Base-by-base conservation (phyloP, 352 stramenopile genomes). In the Phytopythium boreale region DNA sequence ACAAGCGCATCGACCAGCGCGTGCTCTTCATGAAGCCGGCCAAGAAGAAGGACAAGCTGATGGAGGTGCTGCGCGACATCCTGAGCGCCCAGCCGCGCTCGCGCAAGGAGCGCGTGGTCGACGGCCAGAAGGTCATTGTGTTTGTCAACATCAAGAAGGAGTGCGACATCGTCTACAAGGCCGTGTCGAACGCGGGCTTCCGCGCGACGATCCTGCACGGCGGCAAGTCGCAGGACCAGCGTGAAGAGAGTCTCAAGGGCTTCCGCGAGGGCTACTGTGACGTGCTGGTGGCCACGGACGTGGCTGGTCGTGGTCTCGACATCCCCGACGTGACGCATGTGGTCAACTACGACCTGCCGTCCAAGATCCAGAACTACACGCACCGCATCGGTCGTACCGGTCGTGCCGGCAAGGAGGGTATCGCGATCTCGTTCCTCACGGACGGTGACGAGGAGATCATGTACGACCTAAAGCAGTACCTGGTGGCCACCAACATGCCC, bases 141-240 rank as follows among this genome's bases (percentile, higher is more conserved):
- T 99, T 99, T 77, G 97, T 99, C 62, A 99, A 99, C 77, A 95
- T 98, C 69, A 99, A 99, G 88, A 98, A 98, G 70, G 88, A 97
- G 66, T 97, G 94, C 57, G 97, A 99, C 70, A 77, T 90, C n/a
- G 88, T 99, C n/a, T 89, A 80, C 24, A 92, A 97, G 56, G 88
- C 97, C 62, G 77, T 99, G 22, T 95, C 98, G 52, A 90, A 76
- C 37, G 79, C 88, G 47, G 96, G 96, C 34, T 96, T 98, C 66
- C 78, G 84, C 17, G 88, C 81, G 67, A 97, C 96, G 1, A 97
- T 98, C n/a, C 75, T 99, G 39, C 97, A 99, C 69, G 97, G 96
- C 73, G 97, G 96, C 44, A 99, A 99, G 69, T 96, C 89, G 14
- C 98, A 99, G 75, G 95, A 99, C 52, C 87, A 98, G 80, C 86